phyloP scores from a whole-genome alignment of 257 asterid genomes.

The Schizonepeta tenuifolia region DNA sequence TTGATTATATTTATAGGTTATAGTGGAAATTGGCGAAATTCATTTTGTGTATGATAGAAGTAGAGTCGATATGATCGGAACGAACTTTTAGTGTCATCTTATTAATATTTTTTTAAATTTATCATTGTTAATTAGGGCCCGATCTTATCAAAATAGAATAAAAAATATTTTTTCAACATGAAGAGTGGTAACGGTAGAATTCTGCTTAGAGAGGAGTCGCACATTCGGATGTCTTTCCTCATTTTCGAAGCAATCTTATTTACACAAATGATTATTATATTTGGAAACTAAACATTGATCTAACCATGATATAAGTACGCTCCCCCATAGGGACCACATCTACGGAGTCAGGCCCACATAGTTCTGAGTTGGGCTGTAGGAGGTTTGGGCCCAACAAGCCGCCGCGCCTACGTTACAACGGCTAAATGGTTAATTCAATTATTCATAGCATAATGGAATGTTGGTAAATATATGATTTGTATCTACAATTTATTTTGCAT shows the following conservation, averaged over 20 bases:
- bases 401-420: neutral
- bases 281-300: neutral
- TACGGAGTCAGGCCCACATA: neutral
- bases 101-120: no score
- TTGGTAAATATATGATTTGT: neutral
- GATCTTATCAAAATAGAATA: neutral
- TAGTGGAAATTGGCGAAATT: no score
- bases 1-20: no score
- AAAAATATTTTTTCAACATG: no score
- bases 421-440: conserved; percentile 13
- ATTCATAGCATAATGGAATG: neutral
- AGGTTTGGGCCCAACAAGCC: conserved; percentile 10
- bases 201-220: no score
- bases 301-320: conserved; percentile 18
- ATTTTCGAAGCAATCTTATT: neutral
- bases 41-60: no score
- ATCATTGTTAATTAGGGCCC: no score
- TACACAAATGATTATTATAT: neutral
- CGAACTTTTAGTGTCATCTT: no score
- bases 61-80: no score
- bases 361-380: neutral
- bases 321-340: conserved; percentile 30
- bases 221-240: neutral
- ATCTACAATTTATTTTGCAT: neutral
- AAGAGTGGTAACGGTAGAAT: no score